phyloP scores from a whole-genome alignment of 2,329 filamentous ascomycete species.

The Ascochyta pisi region DNA sequence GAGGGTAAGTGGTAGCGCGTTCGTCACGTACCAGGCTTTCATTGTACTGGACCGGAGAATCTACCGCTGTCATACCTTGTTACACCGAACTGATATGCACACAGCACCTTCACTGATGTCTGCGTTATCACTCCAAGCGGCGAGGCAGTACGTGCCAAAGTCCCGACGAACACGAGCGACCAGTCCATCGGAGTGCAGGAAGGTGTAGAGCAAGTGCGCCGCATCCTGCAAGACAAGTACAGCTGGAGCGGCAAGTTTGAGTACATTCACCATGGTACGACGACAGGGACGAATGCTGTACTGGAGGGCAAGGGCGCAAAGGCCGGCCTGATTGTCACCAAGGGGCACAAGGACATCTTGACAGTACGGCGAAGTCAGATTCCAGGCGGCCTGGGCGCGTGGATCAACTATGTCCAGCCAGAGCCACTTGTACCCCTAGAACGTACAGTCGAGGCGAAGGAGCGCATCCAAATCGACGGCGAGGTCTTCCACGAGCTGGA shows the following conservation, averaged over 20 bases:
- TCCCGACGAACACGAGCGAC: conserved; percentile 54
- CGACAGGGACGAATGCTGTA: conserved; percentile 59
- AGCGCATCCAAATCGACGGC: conserved; percentile 55
- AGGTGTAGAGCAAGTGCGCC: conserved; percentile 53
- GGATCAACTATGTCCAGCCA: conserved; percentile 58
- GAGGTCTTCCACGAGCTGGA: conserved; percentile 52
- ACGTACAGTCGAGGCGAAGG: conserved; percentile 54
- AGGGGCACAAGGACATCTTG: conserved; percentile 59
- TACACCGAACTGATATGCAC: conserved; percentile 16
- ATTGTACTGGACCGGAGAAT: background rate
- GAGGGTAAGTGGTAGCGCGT: conserved; percentile 39
- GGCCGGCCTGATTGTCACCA: conserved; percentile 56
- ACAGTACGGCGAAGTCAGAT: conserved; percentile 58
- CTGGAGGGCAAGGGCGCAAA: conserved; percentile 59
- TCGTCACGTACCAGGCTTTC: background rate
- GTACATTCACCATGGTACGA: conserved; percentile 60
- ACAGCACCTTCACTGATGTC: conserved; percentile 57
- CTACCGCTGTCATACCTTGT: background rate
- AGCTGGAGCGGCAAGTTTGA: conserved; percentile 55
- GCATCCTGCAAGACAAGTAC: conserved; percentile 48
- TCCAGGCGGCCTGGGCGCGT: conserved; percentile 59
- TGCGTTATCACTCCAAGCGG: conserved; percentile 56
- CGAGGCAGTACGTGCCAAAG: conserved; percentile 55
- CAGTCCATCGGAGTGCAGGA: conserved; percentile 58
- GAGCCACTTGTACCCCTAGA: conserved; percentile 59